Percentiles rank a stretch among this genome's conserved stretches.
Conservation (phyloP, 169 alveolate genomes). For the Eimeria sp. region DNA sequence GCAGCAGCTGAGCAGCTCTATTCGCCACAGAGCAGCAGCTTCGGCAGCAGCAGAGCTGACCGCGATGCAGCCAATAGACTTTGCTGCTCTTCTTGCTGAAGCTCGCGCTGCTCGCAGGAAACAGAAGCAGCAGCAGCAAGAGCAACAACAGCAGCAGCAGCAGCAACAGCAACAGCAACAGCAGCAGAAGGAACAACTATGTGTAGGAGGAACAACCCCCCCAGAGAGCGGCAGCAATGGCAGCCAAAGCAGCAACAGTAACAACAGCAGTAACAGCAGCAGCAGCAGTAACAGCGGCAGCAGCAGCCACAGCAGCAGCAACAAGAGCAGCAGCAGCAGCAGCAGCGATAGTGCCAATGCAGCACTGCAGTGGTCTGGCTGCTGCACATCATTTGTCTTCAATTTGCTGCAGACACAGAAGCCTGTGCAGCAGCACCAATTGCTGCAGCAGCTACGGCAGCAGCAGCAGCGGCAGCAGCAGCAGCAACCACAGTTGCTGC, state of each 20-base stretch:
- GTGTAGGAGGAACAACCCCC: neutral
- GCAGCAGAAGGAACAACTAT: neutral
- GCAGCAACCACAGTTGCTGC: slow-evolving; percentile 35
- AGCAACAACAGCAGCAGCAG: slow-evolving; percentile 9
- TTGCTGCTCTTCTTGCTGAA: slow-evolving; percentile 60
- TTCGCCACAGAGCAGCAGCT: neutral
- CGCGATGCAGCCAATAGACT: slow-evolving; percentile 46
- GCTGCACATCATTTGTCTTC: neutral
- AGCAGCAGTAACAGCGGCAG: neutral
- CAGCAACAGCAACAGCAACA: neutral
- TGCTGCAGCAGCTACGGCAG: slow-evolving; percentile 30
- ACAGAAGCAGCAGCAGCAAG: slow-evolving; percentile 15
- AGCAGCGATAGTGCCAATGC: neutral
- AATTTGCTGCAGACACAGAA: slow-evolving; percentile 60
- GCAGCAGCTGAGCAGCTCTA: neutral
- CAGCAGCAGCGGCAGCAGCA: slow-evolving; percentile 31
- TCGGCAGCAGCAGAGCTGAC: neutral
- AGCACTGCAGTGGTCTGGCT: neutral
- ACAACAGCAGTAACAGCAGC: neutral
- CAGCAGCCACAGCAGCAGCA: neutral
- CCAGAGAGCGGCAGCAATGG: neutral
- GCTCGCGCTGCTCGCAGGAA: slow-evolving; percentile 64
- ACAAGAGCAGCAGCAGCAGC: neutral
- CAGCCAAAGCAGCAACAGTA: slow-evolving; percentile 27
- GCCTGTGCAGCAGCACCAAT: slow-evolving; percentile 25